A percentile compares a stretch with the other conserved stretches of the same genome.
These are phyloP conservation scores for Penicillium crustosum DNA, from an alignment of 2,329 filamentous ascomycete genomes.

Conservation along the genomic window DNA sequence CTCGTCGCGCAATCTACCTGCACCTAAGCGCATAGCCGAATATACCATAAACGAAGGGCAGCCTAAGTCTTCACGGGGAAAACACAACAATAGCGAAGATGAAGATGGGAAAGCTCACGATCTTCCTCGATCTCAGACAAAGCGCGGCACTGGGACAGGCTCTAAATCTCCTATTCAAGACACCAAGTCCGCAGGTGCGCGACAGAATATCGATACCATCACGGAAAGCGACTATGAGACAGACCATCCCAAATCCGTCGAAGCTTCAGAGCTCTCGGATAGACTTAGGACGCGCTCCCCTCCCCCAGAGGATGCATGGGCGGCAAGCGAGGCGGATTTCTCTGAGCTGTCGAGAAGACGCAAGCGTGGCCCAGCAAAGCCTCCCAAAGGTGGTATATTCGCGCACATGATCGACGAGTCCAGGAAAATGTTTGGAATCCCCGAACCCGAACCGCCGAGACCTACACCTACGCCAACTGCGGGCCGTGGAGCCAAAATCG, in stretches of 20 bases:
- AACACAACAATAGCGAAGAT: constrained; percentile 28
- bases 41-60: constrained; percentile 37
- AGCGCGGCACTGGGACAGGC: constrained; percentile 29
- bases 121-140: constrained; percentile 27
- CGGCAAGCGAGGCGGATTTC: constrained; percentile 41
- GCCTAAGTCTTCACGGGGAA: constrained; percentile 28
- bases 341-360: constrained; percentile 41
- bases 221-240: constrained; percentile 24
- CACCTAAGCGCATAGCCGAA: constrained; percentile 45
- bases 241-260: constrained; percentile 25
- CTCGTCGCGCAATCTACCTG: constrained; percentile 41
- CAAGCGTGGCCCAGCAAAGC: constrained; percentile 34
- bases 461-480: constrained; percentile 42
- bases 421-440: constrained; percentile 47
- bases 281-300: constrained; percentile 28
- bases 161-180: constrained; percentile 28
- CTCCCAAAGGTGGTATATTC: constrained; percentile 45
- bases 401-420: constrained; percentile 47
- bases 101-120: constrained; percentile 25
- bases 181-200: constrained; percentile 19
- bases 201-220: constrained; percentile 21
- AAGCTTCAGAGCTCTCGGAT: constrained; percentile 25
- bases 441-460: constrained; percentile 37
- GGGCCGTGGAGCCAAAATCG: constrained; percentile 54
- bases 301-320: constrained; percentile 35